phyloP scores from a whole-genome alignment of 1,139 yeast species.

The Saccharomycopsis crataegensis region DNA sequence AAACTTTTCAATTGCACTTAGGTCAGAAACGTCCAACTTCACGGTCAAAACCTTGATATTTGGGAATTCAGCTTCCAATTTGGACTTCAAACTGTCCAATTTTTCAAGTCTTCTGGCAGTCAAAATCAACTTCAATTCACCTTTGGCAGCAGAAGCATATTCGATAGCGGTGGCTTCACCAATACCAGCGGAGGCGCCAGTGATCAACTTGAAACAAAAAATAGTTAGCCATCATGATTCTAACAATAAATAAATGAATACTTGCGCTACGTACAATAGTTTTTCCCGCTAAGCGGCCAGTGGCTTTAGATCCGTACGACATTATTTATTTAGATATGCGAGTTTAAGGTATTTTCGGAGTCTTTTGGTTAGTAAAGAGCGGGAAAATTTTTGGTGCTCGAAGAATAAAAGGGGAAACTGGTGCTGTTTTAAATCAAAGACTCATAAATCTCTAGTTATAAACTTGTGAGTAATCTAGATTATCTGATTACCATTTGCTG shows the following conservation, averaged over 20 bases:
- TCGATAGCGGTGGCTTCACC: constrained; percentile 63
- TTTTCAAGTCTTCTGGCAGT: constrained; percentile 56
- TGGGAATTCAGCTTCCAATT: constrained; percentile 37
- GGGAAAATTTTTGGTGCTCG: too few relatives aligned
- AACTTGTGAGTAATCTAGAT: too few relatives aligned
- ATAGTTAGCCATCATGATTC: not conserved
- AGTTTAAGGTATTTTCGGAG: not conserved
- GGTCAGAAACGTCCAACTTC: constrained; percentile 47
- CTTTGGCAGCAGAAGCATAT: constrained; percentile 54
- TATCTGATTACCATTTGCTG: too few relatives aligned
- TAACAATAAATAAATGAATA: too few relatives aligned
- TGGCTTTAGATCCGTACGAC: constrained; percentile 48
- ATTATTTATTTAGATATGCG: constrained; percentile 21
- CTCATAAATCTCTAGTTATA: too few relatives aligned
- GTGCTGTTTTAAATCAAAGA: too few relatives aligned
- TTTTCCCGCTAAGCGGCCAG: constrained; percentile 50
- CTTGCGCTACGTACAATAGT: constrained; percentile 27
- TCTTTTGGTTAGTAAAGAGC: too few relatives aligned
- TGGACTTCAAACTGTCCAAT: constrained; percentile 35
- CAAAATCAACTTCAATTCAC: constrained; percentile 49
- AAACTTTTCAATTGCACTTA: constrained; percentile 39
- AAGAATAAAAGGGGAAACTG: too few relatives aligned
- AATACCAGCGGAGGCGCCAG: constrained; percentile 75
- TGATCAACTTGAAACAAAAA: constrained; percentile 37
- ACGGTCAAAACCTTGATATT: constrained; percentile 36